Evolutionary conservation across 257 asterid species (phyloP).

Genomic region (Solanum arcanum): DNA sequence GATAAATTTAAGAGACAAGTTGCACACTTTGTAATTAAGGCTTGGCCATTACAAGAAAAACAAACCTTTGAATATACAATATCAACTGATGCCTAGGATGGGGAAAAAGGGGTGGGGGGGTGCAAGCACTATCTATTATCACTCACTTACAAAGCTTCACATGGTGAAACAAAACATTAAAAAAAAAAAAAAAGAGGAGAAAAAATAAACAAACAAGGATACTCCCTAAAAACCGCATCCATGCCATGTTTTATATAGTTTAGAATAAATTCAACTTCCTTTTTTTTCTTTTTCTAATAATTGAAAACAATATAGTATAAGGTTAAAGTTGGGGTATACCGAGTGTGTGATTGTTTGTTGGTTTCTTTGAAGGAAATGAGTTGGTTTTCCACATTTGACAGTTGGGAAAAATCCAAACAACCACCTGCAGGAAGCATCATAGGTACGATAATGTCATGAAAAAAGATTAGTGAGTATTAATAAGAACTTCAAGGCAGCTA

Average conservation of each 20-base stretch:
- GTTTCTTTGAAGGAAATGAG: constrained; percentile 18
- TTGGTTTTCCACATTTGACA: constrained; percentile 37
- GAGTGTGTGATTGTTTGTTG: constrained; percentile 14
- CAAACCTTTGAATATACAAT: neutral
- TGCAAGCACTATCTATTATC: constrained; percentile 19
- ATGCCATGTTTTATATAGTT: constrained; percentile 38
- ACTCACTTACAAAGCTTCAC: constrained; percentile 9
- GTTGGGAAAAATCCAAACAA: constrained; percentile 27
- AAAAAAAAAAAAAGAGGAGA: neutral
- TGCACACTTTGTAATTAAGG: constrained; percentile 8
- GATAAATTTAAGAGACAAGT: neutral
- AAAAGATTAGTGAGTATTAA: constrained; percentile 11
- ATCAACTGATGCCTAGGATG: neutral
- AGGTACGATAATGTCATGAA: constrained; percentile 3
- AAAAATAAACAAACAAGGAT: constrained; percentile 9
- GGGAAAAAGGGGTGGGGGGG: constrained; percentile 5
- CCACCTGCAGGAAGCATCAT: constrained; percentile 35
- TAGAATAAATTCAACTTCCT: constrained; percentile 10
- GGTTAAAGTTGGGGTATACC: constrained; percentile 27
- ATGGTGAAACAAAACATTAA: neutral
- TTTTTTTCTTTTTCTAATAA: constrained; percentile 2
- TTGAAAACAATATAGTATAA: constrained; percentile 34
- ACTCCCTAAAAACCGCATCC: constrained; percentile 48
- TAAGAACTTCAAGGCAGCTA: neutral
- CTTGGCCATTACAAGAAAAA: constrained; percentile 9